These are phyloP conservation scores for Fusarium ambrosium DNA, from an alignment of 2,329 filamentous ascomycete species.

Conservation along the genomic window DNA sequence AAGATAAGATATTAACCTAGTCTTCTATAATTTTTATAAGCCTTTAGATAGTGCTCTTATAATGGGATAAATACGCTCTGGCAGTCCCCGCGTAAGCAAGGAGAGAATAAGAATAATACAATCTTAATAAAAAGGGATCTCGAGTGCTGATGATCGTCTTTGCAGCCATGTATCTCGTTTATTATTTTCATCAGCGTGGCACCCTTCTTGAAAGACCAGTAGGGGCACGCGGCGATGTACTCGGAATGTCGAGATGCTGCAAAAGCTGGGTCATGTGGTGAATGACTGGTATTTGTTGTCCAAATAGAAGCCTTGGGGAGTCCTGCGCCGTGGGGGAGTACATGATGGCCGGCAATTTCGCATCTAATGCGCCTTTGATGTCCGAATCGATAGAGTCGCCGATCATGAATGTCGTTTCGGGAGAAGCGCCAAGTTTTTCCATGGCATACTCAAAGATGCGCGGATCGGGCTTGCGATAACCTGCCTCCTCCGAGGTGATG, in stretches of 20 bases:
- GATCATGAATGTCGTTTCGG: constrained; percentile 8
- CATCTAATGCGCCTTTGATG: constrained; percentile 18
- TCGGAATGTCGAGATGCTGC: neutral
- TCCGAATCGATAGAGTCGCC: constrained; percentile 17
- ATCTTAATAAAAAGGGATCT: neutral
- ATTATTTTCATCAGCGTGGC: neutral
- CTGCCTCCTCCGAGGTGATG: constrained; percentile 20
- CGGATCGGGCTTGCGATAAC: constrained; percentile 9
- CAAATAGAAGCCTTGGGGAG: neutral
- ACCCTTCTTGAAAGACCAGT: neutral
- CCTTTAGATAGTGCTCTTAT: too few relatives aligned
- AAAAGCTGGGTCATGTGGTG: constrained; percentile 4
- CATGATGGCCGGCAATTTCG: constrained; percentile 3
- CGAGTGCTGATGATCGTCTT: neutral
- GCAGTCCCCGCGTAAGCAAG: too few relatives aligned
- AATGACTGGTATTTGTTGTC: constrained; percentile 3
- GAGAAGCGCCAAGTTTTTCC: neutral
- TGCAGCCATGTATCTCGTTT: neutral
- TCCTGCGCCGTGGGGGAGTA: neutral
- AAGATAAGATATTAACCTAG: too few relatives aligned
- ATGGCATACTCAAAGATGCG: constrained; percentile 14
- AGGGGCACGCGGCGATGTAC: neutral
- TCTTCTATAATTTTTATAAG: too few relatives aligned
- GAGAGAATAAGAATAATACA: neutral
- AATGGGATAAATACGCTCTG: too few relatives aligned